These are phyloP conservation scores for Cladosporium phlei DNA, from an alignment of 2,329 filamentous ascomycete species.

Conservation along the genomic window DNA sequence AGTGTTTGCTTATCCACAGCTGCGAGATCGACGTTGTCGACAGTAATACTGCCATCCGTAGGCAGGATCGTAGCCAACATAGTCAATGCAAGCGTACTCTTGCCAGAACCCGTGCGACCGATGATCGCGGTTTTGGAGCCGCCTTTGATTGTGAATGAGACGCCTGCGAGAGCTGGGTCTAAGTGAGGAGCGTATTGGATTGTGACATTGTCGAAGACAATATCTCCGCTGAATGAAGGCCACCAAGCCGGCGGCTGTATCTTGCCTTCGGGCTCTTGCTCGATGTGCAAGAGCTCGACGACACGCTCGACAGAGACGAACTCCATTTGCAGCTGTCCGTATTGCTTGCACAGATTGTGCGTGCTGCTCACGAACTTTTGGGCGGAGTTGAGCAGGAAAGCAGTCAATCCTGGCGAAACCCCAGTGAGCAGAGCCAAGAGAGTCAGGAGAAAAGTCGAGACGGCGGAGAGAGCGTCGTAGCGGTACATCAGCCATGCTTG, in stretches of 20 bases:
- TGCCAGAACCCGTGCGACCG: conserved; percentile 76
- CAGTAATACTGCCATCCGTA: conserved; percentile 51
- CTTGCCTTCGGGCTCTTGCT: conserved; percentile 66
- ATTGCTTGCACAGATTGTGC: conserved; percentile 69
- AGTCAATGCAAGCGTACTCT: conserved; percentile 67
- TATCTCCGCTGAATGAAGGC: conserved; percentile 67
- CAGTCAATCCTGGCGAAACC: conserved; percentile 73
- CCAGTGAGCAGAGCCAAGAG: conserved; percentile 68
- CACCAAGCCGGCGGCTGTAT: conserved; percentile 68
- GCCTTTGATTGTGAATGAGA: conserved; percentile 70
- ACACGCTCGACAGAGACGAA: conserved; percentile 87
- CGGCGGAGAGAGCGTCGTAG: conserved; percentile 66
- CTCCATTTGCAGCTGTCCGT: conserved; percentile 83
- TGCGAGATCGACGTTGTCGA: conserved; percentile 58
- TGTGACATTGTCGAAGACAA: conserved; percentile 71
- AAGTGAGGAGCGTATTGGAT: conserved; percentile 75
- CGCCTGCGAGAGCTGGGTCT: conserved; percentile 63
- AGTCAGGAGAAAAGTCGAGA: conserved; percentile 69
- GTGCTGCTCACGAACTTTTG: conserved; percentile 65
- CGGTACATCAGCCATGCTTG: conserved; percentile 81
- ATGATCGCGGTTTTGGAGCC: conserved; percentile 75
- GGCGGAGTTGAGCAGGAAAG: conserved; percentile 74
- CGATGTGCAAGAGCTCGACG: conserved; percentile 72
- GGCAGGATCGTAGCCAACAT: conserved; percentile 55
- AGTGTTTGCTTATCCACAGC: conserved; percentile 56